Conservation (phyloP, 345 rosid genomes). For the Aegle marmelos region DNA sequence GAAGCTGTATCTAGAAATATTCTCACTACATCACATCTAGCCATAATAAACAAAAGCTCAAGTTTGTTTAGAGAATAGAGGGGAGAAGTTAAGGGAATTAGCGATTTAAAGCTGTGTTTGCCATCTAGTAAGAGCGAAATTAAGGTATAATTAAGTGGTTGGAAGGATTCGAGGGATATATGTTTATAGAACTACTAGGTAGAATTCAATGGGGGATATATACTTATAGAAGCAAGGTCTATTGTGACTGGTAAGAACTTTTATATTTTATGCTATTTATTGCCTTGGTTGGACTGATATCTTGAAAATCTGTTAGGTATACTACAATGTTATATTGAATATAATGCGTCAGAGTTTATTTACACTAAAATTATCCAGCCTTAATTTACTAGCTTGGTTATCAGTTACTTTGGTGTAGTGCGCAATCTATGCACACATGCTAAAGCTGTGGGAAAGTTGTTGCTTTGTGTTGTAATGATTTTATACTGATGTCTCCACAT, state of each 20-base stretch:
- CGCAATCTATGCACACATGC: background rate
- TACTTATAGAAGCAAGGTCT: background rate
- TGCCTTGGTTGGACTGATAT: background rate
- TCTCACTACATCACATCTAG: background rate
- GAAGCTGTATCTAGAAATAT: background rate
- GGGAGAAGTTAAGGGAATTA: background rate
- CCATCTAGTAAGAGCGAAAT: background rate
- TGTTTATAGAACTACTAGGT: no score
- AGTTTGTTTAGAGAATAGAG: background rate
- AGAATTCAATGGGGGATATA: no score
- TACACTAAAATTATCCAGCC: background rate
- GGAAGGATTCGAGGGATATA: background rate
- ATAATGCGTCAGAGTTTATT: background rate
- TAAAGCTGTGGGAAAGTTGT: background rate
- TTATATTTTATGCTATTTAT: background rate
- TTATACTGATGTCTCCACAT: background rate
- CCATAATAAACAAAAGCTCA: background rate
- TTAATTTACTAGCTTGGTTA: background rate
- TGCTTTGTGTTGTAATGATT: background rate
- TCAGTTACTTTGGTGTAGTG: background rate
- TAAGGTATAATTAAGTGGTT: background rate
- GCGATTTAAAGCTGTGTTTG: background rate
- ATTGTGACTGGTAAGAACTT: background rate
- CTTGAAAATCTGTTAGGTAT: background rate
- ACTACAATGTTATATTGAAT: background rate